phyloP scores from a whole-genome alignment of 257 asterid species.

The Solanum clarkiae region DNA sequence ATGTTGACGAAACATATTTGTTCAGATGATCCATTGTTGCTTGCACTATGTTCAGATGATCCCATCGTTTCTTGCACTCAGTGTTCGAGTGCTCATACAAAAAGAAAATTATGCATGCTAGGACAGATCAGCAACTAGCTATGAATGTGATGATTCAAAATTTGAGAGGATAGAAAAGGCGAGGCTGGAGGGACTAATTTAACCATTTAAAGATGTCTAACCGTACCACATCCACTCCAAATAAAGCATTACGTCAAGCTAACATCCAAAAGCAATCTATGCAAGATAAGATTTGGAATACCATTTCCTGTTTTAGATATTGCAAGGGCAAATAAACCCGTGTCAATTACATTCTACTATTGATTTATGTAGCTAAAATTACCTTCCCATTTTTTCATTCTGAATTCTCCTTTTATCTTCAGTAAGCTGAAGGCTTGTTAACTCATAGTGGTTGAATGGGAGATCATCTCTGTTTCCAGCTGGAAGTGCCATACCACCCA shows the following conservation, averaged over 20 bases:
- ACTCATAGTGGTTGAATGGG: slow-evolving; percentile 11
- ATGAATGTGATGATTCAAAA: background rate
- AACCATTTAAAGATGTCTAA: background rate
- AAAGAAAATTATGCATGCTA: background rate
- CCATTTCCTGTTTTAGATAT: background rate
- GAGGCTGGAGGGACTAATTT: background rate
- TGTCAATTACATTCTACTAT: background rate
- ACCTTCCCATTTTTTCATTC: slow-evolving; percentile 43
- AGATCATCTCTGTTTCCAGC: slow-evolving; percentile 12
- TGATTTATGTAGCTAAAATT: slow-evolving; percentile 5
- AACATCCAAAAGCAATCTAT: background rate
- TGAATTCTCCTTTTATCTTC: slow-evolving; percentile 38
- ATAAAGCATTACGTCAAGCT: background rate
- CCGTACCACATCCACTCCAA: background rate
- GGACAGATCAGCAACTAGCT: background rate
- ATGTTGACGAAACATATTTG: background rate
- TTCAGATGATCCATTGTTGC: background rate
- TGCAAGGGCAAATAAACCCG: background rate
- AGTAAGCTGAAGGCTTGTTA: slow-evolving; percentile 25
- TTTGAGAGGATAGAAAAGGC: background rate
- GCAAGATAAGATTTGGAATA: background rate
- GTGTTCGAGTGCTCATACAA: background rate
- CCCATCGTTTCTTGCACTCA: background rate
- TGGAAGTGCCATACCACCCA: slow-evolving; percentile 37
- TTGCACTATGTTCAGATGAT: background rate